Percentiles rank a stretch among this genome's conserved stretches.
Conservation (phyloP, 495 filamentous ascomycete species). For the Aspergillus affinis region DNA sequence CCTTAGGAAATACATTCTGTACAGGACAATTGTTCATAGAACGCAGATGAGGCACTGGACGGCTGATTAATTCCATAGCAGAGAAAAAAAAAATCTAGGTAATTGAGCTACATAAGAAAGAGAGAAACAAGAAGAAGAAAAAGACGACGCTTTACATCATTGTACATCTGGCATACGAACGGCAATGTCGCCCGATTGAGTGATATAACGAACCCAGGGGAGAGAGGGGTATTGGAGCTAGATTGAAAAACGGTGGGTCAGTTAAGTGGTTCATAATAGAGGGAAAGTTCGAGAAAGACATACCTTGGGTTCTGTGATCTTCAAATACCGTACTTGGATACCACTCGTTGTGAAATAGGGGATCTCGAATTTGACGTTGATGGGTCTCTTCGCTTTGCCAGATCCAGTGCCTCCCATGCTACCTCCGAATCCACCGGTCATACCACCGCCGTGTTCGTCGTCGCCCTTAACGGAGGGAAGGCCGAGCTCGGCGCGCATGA, state of each 20-base stretch:
- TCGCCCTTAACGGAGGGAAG: conserved; percentile 94
- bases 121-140: conserved; percentile 15
- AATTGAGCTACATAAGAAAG: conserved; percentile 10
- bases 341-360: conserved; percentile 99
- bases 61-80: not conserved
- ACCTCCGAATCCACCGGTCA: conserved; percentile 96
- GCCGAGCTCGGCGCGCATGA: conserved; percentile 98
- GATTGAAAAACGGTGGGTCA: conserved; percentile 5
- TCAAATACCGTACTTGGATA: conserved; percentile 97
- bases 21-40: no score
- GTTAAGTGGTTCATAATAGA: not conserved
- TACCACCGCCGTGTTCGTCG: conserved; percentile 91
- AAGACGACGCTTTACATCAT: conserved; percentile 48
- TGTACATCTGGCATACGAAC: conserved; percentile 86
- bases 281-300: conserved; percentile 16
- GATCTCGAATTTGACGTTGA: conserved; percentile 99
- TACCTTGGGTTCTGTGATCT: conserved; percentile 99
- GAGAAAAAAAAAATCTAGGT: conserved; percentile 1
- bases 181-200: conserved; percentile 92
- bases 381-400: conserved; percentile 90
- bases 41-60: not conserved
- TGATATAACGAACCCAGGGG: conserved; percentile 98
- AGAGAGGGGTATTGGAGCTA: conserved; percentile 97
- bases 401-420: conserved; percentile 75
- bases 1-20: not conserved